Conservation (phyloP, 164 flowering plant species). For the Piper longum region DNA sequence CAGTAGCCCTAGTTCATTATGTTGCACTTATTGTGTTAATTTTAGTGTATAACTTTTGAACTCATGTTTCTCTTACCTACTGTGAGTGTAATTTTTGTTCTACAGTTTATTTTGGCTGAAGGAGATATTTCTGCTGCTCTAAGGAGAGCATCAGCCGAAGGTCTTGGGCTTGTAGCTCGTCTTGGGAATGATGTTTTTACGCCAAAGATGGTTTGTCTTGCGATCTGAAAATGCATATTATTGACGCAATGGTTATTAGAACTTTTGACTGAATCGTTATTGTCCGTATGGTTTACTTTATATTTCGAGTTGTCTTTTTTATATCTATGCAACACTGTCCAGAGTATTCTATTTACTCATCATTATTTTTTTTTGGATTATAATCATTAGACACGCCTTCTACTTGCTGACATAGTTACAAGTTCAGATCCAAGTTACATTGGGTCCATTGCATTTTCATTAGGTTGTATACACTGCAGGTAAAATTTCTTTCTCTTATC, state of each 20-base stretch:
- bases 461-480: slow-evolving; percentile 97
- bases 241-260: background rate
- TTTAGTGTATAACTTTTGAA: no score
- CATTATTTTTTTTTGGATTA: background rate
- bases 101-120: slow-evolving; percentile 70
- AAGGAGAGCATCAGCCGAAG: slow-evolving; percentile 86
- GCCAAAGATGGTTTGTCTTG: slow-evolving; percentile 70
- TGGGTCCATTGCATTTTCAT: slow-evolving; percentile 78
- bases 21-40: background rate
- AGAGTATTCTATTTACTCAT: background rate
- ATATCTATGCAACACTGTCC: background rate
- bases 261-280: no score
- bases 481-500: slow-evolving; percentile 6
- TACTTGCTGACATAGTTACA: slow-evolving; percentile 55
- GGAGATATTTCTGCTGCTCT: slow-evolving; percentile 81
- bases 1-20: background rate
- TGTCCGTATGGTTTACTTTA: background rate
- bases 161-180: slow-evolving; percentile 89
- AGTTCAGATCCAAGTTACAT: slow-evolving; percentile 49
- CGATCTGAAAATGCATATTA: background rate
- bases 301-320: background rate
- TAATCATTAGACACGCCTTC: slow-evolving; percentile 42
- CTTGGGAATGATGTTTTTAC: slow-evolving; percentile 83
- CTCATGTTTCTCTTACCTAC: background rate
- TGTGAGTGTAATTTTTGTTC: slow-evolving; percentile 1